Percentiles rank a stretch among this genome's conserved stretches.
These are phyloP conservation scores for Lodderomyces beijingensis DNA, from an alignment of 1,139 yeast species.

Conservation along the genomic window DNA sequence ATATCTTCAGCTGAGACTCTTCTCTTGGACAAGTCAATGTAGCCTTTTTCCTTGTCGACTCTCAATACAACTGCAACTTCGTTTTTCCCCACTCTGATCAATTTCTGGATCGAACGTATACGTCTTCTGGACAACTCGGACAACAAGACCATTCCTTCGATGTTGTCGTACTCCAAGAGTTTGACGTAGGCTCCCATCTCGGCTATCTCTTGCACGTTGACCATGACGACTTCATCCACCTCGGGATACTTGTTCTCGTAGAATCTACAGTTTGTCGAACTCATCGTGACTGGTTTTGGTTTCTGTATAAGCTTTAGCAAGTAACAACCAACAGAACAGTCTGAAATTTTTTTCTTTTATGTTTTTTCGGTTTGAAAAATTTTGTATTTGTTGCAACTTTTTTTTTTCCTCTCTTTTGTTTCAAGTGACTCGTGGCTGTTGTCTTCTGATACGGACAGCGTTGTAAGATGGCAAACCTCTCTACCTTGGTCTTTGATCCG, in stretches of 20 bases:
- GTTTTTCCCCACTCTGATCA: slow-evolving; percentile 96
- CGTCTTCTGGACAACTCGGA: slow-evolving; percentile 98
- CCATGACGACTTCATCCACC: slow-evolving; percentile 98
- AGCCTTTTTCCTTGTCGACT: slow-evolving; percentile 98
- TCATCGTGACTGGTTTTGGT: slow-evolving; percentile 37
- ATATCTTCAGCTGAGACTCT: slow-evolving; percentile 98
- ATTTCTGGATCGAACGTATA: slow-evolving; percentile 94
- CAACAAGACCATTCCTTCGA: slow-evolving; percentile 96
- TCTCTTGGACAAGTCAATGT: slow-evolving; percentile 95
- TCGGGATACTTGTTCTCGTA: slow-evolving; percentile 98
- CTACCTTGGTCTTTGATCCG: too few relatives aligned
- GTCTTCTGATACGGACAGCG: too few relatives aligned
- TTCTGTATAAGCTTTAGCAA: background rate
- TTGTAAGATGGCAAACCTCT: too few relatives aligned
- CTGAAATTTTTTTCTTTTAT: background rate
- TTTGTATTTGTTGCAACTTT: background rate
- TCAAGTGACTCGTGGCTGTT: too few relatives aligned
- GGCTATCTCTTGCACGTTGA: slow-evolving; percentile 95
- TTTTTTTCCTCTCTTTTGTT: background rate
- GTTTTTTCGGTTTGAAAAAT: background rate
- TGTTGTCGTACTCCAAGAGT: slow-evolving; percentile 92
- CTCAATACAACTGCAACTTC: slow-evolving; percentile 98
- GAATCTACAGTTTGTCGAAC: slow-evolving; percentile 91
- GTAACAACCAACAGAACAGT: background rate
- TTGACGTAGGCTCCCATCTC: slow-evolving; percentile 98